Base-by-base conservation (phyloP, 495 filamentous ascomycete genomes). In the Oidiodendron maius region DNA sequence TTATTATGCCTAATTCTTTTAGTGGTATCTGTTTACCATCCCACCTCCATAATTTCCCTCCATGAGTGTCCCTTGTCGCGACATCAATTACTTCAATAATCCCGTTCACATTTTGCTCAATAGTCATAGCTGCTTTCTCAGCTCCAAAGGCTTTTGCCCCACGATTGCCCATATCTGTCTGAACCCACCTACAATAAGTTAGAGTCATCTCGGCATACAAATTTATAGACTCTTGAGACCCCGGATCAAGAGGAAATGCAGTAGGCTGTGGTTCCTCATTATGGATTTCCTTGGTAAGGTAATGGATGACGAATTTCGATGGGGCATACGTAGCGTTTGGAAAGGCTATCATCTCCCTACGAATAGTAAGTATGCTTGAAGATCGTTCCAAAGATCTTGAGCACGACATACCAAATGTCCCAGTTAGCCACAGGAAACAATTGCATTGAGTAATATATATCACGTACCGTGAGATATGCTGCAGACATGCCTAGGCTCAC, bases 91-190 rank as follows among this genome's bases (percentile, higher is more conserved):
- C 50, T 40, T 58, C 54, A 16, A 74, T 50, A 35, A 76, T 43
- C 0, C 67, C 69, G 16, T 54, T 53, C 10, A 55, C 51, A 32
- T 60, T 64, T 17, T 68, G 64, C 2, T 72, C 65, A 1, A 71
- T 45, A 1, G 50, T 43, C n/a, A 59, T 24, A 17, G 48, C 22
- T 1, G 70, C 70, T 35, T 67, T 42, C 16, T 64, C 62, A 2
- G 66, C 13, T 0, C 72, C 71, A 18, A 67, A 57, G 1, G 12
- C 30, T 11, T 50, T 22, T 13, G 72, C 73, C 0, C 56, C 70
- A 3, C 48, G 26, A 46, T 75, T 72, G 10, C 71, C 72, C 48
- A 74, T 50, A 0, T 74, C 71, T 3, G 72, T 78, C 35, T 66
- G 64, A 9, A 64, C 63, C 50, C 62, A 74, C n/a, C 68, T 70